phyloP scores from a whole-genome alignment of 768 basidiomycete species.

The Crepidotus variabilis region DNA sequence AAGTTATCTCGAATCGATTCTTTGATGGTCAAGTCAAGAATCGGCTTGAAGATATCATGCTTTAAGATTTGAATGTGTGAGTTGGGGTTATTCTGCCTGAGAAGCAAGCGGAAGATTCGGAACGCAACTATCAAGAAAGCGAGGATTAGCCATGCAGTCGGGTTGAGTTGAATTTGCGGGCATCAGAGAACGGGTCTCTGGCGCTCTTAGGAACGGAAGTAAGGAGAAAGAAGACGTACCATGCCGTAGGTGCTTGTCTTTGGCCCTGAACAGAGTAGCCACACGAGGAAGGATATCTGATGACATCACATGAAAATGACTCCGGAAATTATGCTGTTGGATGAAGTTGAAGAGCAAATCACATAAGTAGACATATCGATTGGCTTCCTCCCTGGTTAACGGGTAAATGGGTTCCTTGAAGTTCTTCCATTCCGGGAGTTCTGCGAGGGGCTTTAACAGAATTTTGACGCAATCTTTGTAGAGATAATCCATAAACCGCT shows the following conservation, averaged over 20 bases:
- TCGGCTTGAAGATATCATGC: slow-evolving; percentile 77
- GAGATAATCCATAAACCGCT: slow-evolving; percentile 90
- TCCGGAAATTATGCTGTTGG: slow-evolving; percentile 86
- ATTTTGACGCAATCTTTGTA: slow-evolving; percentile 79
- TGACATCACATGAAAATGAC: slow-evolving; percentile 86
- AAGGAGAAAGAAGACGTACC: slow-evolving; percentile 46
- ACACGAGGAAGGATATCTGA: slow-evolving; percentile 71
- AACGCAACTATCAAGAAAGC: slow-evolving; percentile 63
- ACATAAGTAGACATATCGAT: slow-evolving; percentile 85
- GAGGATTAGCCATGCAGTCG: not conserved
- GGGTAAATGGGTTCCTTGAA: slow-evolving; percentile 41
- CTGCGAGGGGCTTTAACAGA: slow-evolving; percentile 75
- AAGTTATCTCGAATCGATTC: slow-evolving; percentile 90
- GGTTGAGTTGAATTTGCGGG: not conserved
- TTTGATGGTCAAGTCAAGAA: slow-evolving; percentile 77
- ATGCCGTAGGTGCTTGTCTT: slow-evolving; percentile 90
- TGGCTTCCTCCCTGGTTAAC: slow-evolving; percentile 70
- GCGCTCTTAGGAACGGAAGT: not conserved
- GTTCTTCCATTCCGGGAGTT: slow-evolving; percentile 64
- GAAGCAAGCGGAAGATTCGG: slow-evolving; percentile 84
- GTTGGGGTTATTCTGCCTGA: slow-evolving; percentile 79
- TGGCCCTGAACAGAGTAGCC: slow-evolving; percentile 71
- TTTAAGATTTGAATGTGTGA: slow-evolving; percentile 75
- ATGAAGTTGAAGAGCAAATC: slow-evolving; percentile 89
- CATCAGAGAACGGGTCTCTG: too few relatives aligned